phyloP scores from a whole-genome alignment of 2,329 filamentous ascomycete species.

The Penicillium sclerotigenum region DNA sequence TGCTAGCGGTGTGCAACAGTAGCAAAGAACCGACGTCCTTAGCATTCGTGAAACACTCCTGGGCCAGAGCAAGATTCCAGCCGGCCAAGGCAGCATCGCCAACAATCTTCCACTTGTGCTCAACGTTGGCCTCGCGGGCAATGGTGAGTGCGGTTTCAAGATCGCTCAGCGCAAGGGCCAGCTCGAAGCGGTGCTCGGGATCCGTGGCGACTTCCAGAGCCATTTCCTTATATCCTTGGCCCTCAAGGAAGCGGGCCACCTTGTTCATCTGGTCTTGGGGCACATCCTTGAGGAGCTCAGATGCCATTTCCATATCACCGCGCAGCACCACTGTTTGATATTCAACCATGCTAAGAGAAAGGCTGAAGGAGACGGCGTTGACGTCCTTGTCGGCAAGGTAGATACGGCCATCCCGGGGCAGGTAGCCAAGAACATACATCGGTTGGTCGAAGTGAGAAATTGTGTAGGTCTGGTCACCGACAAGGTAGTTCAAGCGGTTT shows the following conservation, averaged over 20 bases:
- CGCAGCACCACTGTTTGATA: constrained; percentile 95
- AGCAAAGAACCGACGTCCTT: constrained; percentile 88
- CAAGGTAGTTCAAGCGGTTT: constrained; percentile 94
- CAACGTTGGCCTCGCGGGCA: constrained; percentile 76
- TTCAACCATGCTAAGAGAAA: constrained; percentile 89
- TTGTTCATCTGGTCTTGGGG: constrained; percentile 95
- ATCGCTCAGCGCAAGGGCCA: constrained; percentile 77
- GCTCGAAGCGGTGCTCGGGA: constrained; percentile 92
- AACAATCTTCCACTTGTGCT: constrained; percentile 98
- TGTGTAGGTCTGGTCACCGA: constrained; percentile 96
- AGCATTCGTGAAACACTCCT: constrained; percentile 88
- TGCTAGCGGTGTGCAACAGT: constrained; percentile 82
- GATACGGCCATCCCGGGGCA: constrained; percentile 89
- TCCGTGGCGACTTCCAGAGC: constrained; percentile 93
- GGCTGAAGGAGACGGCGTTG: constrained; percentile 79
- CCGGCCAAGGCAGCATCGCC: constrained; percentile 82
- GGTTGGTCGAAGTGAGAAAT: constrained; percentile 94
- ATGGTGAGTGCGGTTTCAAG: constrained; percentile 82
- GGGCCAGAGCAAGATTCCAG: constrained; percentile 84
- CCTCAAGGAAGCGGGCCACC: constrained; percentile 94
- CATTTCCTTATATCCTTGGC: constrained; percentile 93
- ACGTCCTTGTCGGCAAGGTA: constrained; percentile 97
- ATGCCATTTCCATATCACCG: constrained; percentile 86
- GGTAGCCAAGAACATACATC: constrained; percentile 93
- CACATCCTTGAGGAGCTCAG: constrained; percentile 78